A percentile compares a stretch with the other conserved stretches of the same genome.
These are phyloP conservation scores for Aspergillus unguis DNA, from an alignment of 2,329 filamentous ascomycete species.

Conservation along the genomic window DNA sequence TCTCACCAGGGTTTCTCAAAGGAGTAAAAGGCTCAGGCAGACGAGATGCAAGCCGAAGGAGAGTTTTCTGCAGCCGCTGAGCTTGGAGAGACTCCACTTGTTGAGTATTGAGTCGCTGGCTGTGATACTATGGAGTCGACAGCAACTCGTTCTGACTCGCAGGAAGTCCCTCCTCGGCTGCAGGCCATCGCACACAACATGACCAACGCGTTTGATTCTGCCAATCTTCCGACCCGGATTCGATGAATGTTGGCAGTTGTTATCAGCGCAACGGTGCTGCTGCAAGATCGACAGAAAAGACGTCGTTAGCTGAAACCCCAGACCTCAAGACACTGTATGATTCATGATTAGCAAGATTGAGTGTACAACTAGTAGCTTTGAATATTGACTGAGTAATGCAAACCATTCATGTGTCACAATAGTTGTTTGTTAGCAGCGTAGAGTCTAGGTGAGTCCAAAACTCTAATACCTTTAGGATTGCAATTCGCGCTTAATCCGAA, in stretches of 20 bases:
- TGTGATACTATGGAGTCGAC: slow-evolving; percentile 9
- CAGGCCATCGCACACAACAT: slow-evolving; percentile 15
- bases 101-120: slow-evolving; percentile 12
- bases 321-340: background rate
- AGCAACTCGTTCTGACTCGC: slow-evolving; percentile 18
- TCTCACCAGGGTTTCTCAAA: slow-evolving; percentile 10
- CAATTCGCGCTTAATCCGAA: too few relatives aligned
- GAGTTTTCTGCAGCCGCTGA: slow-evolving; percentile 18
- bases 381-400: slow-evolving; percentile 12
- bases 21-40: slow-evolving; percentile 10
- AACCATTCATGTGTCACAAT: slow-evolving; percentile 8
- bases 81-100: slow-evolving; percentile 18
- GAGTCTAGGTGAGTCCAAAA: background rate
- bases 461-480: too few relatives aligned
- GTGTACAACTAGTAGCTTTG: slow-evolving; percentile 15
- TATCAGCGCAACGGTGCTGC: background rate
- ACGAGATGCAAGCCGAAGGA: slow-evolving; percentile 8
- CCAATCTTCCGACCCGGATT: background rate
- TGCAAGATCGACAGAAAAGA: background rate
- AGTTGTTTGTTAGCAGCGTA: slow-evolving; percentile 4
- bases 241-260: slow-evolving; percentile 1
- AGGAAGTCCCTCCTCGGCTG: slow-evolving; percentile 18
- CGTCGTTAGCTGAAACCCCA: background rate
- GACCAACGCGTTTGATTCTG: slow-evolving; percentile 9
- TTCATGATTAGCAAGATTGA: slow-evolving; percentile 3